These are phyloP conservation scores for Zygosaccharomyces pseudobailii DNA, from an alignment of 1,139 yeast species.

Conservation along the genomic window DNA sequence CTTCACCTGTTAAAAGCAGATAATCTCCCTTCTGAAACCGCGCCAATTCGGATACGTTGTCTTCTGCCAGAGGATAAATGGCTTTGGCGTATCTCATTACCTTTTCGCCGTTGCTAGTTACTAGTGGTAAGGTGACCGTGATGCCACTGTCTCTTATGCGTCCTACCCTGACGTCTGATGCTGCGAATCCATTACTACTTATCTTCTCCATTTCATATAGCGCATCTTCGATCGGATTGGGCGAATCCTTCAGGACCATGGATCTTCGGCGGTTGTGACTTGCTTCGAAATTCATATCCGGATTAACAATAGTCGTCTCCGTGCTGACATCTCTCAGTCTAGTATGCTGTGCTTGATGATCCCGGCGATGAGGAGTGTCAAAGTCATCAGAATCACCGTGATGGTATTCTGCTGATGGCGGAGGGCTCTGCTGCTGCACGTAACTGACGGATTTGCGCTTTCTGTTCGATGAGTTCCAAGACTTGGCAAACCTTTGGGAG, in stretches of 20 bases:
- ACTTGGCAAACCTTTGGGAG: constrained; percentile 33
- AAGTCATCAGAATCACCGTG: constrained; percentile 1
- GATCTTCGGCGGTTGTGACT: constrained; percentile 23
- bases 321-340: constrained; percentile 12
- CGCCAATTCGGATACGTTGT: constrained; percentile 28
- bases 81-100: constrained; percentile 33
- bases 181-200: constrained; percentile 17
- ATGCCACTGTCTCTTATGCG: constrained; percentile 28
- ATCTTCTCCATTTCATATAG: constrained; percentile 28
- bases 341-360: constrained; percentile 1
- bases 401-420: constrained; percentile 1
- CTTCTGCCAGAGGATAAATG: constrained; percentile 26
- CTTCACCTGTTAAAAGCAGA: constrained; percentile 27
- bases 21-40: constrained; percentile 31
- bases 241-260: constrained; percentile 20
- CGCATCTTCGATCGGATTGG: constrained; percentile 27
- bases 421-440: constrained; percentile 10
- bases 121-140: constrained; percentile 26
- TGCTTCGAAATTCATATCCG: constrained; percentile 3
- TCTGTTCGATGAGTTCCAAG: constrained; percentile 34
- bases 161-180: constrained; percentile 17
- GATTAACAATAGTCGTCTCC: constrained; percentile 13
- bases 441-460: constrained; percentile 30
- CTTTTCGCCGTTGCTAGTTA: constrained; percentile 22
- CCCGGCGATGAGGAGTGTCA: constrained; percentile 4